Evolutionary conservation across 805 yeast genomes (phyloP), one percentile per base, ranked within the genome.

Genomic region (Candida pini): DNA sequence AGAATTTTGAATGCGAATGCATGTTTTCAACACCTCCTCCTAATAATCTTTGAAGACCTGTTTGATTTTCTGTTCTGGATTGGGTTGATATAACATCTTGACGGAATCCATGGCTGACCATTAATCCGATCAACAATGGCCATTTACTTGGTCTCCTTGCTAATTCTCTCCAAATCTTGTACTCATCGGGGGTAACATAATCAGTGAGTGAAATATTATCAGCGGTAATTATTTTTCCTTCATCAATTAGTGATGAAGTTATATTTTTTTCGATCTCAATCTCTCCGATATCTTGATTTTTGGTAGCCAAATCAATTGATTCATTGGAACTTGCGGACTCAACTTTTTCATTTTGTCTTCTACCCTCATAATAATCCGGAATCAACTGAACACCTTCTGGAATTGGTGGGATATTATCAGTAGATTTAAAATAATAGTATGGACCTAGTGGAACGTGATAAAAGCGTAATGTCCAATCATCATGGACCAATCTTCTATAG

Each of bases 381-480:
- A 73, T 71, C 34, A 78, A 62, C 21, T 57, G 45, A 38, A 64
- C 68, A 10, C 81, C 81, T 37, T 64, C 72, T 30, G 88, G 87
- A 48, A 70, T 67, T 43, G 87, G 86, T 36, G 85, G 81, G 34
- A 80, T 78, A 35, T 64, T 59, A 43, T 74, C 81, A 18, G 65
- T 62, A 12, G 81, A 53, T 52, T 63, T 71, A 64, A 78, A 69
- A 65, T 60, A 71, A 55, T 49, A 69, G 30, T 54, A 46, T 31
- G 86, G 85, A 24, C 88, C 90, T 36, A 63, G 45, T 36, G 68
- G 53, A 28, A 76, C 47, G 36, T 80, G 79, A 49, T 69, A 74
- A 68, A 69, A 69, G 45, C 62, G 67, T 33, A 82, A 60, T 31
- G 78, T 76, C 85, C 86, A 78, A 57, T 82, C 90, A 31, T 73